Percentiles rank a stretch among this genome's conserved stretches.
These are phyloP conservation scores for Vinca minor DNA, from an alignment of 257 asterid genomes.

Conservation along the genomic window DNA sequence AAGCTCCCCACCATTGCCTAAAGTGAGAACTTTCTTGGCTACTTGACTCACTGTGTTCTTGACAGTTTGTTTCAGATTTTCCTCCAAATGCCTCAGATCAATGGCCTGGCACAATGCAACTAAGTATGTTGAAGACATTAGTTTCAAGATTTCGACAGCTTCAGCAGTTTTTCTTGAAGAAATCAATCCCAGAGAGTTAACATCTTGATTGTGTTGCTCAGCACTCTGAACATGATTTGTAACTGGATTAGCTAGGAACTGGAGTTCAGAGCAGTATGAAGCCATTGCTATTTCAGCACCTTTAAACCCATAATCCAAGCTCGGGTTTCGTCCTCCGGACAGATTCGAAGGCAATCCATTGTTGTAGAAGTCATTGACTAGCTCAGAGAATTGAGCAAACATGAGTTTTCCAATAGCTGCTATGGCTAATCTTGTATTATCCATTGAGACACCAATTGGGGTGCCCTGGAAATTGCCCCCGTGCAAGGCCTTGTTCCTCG, in stretches of 20 bases:
- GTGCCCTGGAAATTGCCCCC: slow-evolving; percentile 32
- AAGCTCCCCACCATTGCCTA: slow-evolving; percentile 16
- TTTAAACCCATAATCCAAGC: slow-evolving; percentile 28
- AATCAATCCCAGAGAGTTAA: slow-evolving; percentile 26
- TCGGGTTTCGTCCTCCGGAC: slow-evolving; percentile 21
- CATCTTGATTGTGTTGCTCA: slow-evolving; percentile 30
- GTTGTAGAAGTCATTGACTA: slow-evolving; percentile 23
- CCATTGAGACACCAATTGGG: slow-evolving; percentile 29
- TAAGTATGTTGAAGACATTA: slow-evolving; percentile 22
- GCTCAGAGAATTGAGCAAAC: slow-evolving; percentile 30
- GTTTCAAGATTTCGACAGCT: slow-evolving; percentile 21
- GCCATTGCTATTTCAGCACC: slow-evolving; percentile 29
- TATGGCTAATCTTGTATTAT: slow-evolving; percentile 23
- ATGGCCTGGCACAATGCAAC: slow-evolving; percentile 28
- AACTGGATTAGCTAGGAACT: slow-evolving; percentile 25
- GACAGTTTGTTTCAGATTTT: slow-evolving; percentile 17
- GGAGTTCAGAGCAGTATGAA: slow-evolving; percentile 23
- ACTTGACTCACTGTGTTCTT: slow-evolving; percentile 23
- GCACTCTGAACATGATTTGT: slow-evolving; percentile 29
- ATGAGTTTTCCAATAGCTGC: slow-evolving; percentile 24
- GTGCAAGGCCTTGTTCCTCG: slow-evolving; percentile 23
- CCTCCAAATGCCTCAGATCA: slow-evolving; percentile 30
- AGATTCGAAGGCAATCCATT: slow-evolving; percentile 23
- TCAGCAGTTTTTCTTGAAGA: slow-evolving; percentile 25
- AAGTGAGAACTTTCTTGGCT: slow-evolving; percentile 17